Conservation (phyloP, 1,139 yeast species). For the Saccharomyces pastorianus region DNA sequence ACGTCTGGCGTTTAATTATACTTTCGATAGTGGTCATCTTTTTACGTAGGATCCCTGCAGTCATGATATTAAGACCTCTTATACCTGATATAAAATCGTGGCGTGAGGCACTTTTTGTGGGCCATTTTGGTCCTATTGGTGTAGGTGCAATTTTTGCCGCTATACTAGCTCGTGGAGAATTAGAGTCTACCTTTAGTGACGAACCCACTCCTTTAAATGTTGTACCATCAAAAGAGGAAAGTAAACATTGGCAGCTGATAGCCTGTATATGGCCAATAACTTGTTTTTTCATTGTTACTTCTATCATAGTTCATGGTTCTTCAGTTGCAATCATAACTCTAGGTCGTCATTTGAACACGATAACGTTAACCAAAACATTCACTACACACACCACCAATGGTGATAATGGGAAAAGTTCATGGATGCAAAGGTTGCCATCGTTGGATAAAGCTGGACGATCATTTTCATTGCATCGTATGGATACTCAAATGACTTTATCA, state of each 20-base stretch:
- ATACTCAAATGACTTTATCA: slow-evolving; percentile 38
- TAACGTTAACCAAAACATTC: slow-evolving; percentile 88
- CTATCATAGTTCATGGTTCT: slow-evolving; percentile 91
- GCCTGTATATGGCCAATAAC: slow-evolving; percentile 85
- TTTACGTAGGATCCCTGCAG: slow-evolving; percentile 83
- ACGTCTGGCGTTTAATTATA: slow-evolving; percentile 78
- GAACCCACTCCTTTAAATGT: slow-evolving; percentile 54
- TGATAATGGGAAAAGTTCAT: slow-evolving; percentile 46
- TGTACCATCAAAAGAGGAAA: slow-evolving; percentile 45
- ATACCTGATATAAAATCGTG: slow-evolving; percentile 91
- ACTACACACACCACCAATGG: slow-evolving; percentile 62
- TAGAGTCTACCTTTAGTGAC: slow-evolving; percentile 46
- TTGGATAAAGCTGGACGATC: slow-evolving; percentile 66
- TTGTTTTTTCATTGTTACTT: slow-evolving; percentile 73
- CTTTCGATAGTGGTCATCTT: slow-evolving; percentile 78
- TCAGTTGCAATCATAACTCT: slow-evolving; percentile 89
- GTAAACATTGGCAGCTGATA: slow-evolving; percentile 61
- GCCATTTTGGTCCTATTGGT: slow-evolving; percentile 97
- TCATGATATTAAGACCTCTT: slow-evolving; percentile 63
- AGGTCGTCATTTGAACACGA: slow-evolving; percentile 81
- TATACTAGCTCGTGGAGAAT: slow-evolving; percentile 70
- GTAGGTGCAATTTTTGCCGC: slow-evolving; percentile 94
- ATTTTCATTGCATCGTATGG: slow-evolving; percentile 73
- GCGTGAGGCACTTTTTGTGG: slow-evolving; percentile 93
- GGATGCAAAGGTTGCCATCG: slow-evolving; percentile 84